Conservation (phyloP, 2,329 filamentous ascomycete genomes). For the Scolecobasidium constrictum region DNA sequence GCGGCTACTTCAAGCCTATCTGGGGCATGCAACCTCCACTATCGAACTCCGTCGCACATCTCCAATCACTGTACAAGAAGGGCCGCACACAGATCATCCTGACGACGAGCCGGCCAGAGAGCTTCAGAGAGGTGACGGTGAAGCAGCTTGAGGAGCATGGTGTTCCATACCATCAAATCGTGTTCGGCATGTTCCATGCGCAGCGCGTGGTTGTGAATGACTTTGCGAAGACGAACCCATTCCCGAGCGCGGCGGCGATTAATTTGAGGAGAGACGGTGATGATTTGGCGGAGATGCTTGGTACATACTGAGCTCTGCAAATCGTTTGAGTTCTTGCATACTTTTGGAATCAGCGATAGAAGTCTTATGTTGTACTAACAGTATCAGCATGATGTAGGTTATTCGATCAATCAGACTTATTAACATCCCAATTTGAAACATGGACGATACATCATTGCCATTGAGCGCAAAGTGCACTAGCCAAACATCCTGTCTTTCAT, state of each 20-base stretch:
- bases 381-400: no score
- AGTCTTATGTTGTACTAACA: no score
- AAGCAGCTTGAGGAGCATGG: conserved; percentile 1
- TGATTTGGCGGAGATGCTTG: conserved; percentile 1
- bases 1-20: neutral
- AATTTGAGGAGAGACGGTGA: conserved; percentile 4
- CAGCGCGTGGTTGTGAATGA: conserved; percentile 3
- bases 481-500: no score
- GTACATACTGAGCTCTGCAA: no score
- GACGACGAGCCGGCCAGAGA: conserved; percentile 3
- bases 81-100: conserved; percentile 5
- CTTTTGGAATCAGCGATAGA: no score
- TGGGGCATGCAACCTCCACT: neutral
- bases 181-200: conserved; percentile 3
- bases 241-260: neutral
- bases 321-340: no score
- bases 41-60: neutral
- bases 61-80: neutral
- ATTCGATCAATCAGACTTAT: no score
- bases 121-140: neutral
- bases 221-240: conserved; percentile 4
- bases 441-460: no score
- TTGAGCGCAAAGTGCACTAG: no score
- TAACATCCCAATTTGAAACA: no score
- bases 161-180: conserved; percentile 3